A percentile compares a stretch with the other conserved stretches of the same genome.
These are phyloP conservation scores for Fusarium sp. DNA, from an alignment of 2,329 filamentous ascomycete species.

Conservation along the genomic window DNA sequence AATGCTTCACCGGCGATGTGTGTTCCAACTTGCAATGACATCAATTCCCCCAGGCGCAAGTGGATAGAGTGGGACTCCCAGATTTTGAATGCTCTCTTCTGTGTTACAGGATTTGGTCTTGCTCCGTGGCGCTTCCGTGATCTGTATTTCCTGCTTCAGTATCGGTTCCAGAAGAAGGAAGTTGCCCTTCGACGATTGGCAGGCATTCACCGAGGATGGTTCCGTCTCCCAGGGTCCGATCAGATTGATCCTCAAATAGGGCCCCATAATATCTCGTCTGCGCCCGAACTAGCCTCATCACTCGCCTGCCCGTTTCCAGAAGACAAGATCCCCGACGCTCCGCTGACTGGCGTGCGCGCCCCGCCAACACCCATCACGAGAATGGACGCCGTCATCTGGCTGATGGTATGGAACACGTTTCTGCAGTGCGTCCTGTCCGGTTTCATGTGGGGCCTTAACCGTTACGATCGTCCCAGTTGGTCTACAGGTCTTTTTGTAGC, in stretches of 20 bases:
- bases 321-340: conserved; percentile 70
- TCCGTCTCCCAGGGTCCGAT: conserved; percentile 75
- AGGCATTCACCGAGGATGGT: conserved; percentile 80
- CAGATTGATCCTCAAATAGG: conserved; percentile 64
- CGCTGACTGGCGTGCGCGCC: conserved; percentile 77
- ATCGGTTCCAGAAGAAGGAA: conserved; percentile 63
- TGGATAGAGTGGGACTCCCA: conserved; percentile 91
- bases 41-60: conserved; percentile 78
- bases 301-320: conserved; percentile 69
- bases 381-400: conserved; percentile 82
- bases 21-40: conserved; percentile 73
- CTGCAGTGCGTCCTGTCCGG: conserved; percentile 78
- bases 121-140: conserved; percentile 88
- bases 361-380: conserved; percentile 77
- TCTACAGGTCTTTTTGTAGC: conserved; percentile 82
- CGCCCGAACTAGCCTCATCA: conserved; percentile 48
- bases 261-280: conserved; percentile 60
- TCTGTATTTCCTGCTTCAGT: conserved; percentile 77
- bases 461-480: conserved; percentile 80
- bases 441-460: conserved; percentile 86
- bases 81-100: conserved; percentile 83
- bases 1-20: conserved; percentile 73
- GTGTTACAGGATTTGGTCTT: conserved; percentile 85
- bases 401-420: conserved; percentile 82
- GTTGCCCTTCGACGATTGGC: conserved; percentile 74